phyloP scores from a whole-genome alignment of 2,329 filamentous ascomycete species.

The Colletotrichum incanum region DNA sequence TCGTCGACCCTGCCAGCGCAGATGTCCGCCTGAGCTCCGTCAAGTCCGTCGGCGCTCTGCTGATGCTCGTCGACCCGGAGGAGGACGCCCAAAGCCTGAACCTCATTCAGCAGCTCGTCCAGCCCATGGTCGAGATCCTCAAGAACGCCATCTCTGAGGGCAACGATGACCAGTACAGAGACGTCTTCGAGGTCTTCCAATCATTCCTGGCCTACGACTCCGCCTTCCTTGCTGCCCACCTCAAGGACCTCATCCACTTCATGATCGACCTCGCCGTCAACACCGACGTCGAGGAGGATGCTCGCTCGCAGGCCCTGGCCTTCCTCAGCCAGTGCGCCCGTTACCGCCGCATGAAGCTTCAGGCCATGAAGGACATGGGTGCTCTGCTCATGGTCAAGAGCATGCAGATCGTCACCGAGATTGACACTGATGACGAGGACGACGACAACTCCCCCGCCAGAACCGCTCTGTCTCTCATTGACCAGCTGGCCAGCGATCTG shows the following conservation, averaged over 20 bases:
- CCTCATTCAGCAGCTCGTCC: constrained; percentile 85
- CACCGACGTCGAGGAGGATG: constrained; percentile 84
- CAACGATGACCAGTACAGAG: constrained; percentile 90
- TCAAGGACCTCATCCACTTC: constrained; percentile 91
- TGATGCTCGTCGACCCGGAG: constrained; percentile 89
- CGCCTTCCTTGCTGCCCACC: constrained; percentile 85
- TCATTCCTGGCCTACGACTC: constrained; percentile 93
- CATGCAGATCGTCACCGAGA: constrained; percentile 90
- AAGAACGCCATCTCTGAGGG: constrained; percentile 85
- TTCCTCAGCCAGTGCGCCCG: constrained; percentile 95
- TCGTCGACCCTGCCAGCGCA: constrained; percentile 90
- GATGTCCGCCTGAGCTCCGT: constrained; percentile 97
- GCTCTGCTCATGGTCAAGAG: constrained; percentile 89
- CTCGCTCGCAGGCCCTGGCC: constrained; percentile 89
- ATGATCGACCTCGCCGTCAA: constrained; percentile 91
- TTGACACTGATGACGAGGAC: constrained; percentile 84
- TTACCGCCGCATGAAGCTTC: constrained; percentile 96
- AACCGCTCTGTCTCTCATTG: constrained; percentile 88
- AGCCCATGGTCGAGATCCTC: constrained; percentile 90
- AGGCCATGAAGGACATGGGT: constrained; percentile 87
- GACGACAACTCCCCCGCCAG: constrained; percentile 85
- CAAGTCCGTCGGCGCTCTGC: constrained; percentile 88
- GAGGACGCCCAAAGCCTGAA: constrained; percentile 83
- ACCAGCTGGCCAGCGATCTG: constrained; percentile 89
- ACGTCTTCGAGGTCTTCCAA: constrained; percentile 97